Conservation (phyloP, 1,284 basidiomycete genomes). For the Sutorius eximius region DNA sequence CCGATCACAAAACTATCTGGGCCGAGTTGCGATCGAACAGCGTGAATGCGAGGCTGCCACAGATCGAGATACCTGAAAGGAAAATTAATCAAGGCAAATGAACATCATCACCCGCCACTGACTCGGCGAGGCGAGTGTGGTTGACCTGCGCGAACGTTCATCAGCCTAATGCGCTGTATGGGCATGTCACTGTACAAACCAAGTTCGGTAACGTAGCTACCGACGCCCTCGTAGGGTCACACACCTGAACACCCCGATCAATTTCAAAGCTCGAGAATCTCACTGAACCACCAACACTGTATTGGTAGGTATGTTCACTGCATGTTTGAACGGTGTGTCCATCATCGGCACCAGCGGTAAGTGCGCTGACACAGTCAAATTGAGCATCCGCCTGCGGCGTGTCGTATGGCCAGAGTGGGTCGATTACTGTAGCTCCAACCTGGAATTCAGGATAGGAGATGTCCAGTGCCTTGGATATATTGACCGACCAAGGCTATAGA, state of each 20-base stretch:
- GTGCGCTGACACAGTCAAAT: slow-evolving; percentile 47
- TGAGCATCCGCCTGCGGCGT: slow-evolving; percentile 42
- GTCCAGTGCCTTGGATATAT: slow-evolving; percentile 42
- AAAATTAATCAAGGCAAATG: background rate
- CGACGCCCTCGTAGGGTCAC: slow-evolving; percentile 43
- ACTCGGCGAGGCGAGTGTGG: slow-evolving; percentile 50
- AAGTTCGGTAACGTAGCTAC: slow-evolving; percentile 50
- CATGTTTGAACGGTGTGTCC: slow-evolving; percentile 43
- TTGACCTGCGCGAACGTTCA: slow-evolving; percentile 40
- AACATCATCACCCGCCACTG: slow-evolving; percentile 9
- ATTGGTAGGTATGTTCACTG: slow-evolving; percentile 53
- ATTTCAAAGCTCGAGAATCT: background rate
- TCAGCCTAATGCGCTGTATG: background rate
- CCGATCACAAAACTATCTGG: slow-evolving; percentile 48
- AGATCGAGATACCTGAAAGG: slow-evolving; percentile 48
- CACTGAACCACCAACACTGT: slow-evolving; percentile 40
- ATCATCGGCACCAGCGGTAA: slow-evolving; percentile 44
- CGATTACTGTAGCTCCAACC: slow-evolving; percentile 47
- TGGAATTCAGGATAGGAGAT: slow-evolving; percentile 43
- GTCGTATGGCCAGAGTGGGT: slow-evolving; percentile 52
- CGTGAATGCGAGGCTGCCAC: slow-evolving; percentile 51
- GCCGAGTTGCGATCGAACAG: slow-evolving; percentile 45
- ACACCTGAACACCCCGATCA: slow-evolving; percentile 36
- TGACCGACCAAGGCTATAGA: slow-evolving; percentile 45
- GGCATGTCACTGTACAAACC: slow-evolving; percentile 26